Percentiles rank a stretch among this genome's conserved stretches.
These are phyloP conservation scores for Sarocladium oryzae DNA, from an alignment of 2,329 filamentous ascomycete genomes.

Conservation along the genomic window DNA sequence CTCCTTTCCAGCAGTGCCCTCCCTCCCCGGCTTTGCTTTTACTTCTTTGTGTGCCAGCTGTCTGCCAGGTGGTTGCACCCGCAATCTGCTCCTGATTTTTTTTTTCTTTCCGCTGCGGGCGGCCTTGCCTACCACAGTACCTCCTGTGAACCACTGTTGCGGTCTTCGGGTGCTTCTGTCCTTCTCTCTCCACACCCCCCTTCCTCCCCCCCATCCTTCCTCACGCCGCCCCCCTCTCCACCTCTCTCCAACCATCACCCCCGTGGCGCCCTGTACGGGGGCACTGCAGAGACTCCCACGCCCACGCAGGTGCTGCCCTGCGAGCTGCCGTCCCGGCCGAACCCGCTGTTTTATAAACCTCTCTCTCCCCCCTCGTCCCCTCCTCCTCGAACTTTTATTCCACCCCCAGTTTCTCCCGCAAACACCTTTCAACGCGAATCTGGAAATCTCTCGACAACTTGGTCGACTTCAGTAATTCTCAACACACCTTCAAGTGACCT, in stretches of 20 bases:
- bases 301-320: conserved; percentile 8
- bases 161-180: not conserved
- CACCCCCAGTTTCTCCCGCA: conserved; percentile 8
- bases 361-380: conserved; percentile 7
- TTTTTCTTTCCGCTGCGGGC: too few relatives aligned
- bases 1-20: not conserved
- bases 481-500: not conserved
- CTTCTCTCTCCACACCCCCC: conserved; percentile 5
- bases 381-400: conserved; percentile 4
- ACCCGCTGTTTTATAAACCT: conserved; percentile 11
- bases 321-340: conserved; percentile 8
- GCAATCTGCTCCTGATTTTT: not conserved
- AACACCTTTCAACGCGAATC: not conserved
- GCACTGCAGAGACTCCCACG: conserved; percentile 3
- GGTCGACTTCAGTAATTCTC: not conserved
- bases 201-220: not conserved
- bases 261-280: conserved; percentile 7
- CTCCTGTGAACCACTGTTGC: not conserved
- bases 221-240: not conserved
- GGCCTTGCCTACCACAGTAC: not conserved
- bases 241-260: not conserved
- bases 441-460: not conserved
- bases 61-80: not conserved
- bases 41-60: not conserved
- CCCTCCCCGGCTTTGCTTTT: not conserved